Percentiles rank a stretch among this genome's conserved stretches.
Evolutionary conservation across 768 basidiomycete genomes (phyloP).

Genomic region (Gyrodon lividus): DNA sequence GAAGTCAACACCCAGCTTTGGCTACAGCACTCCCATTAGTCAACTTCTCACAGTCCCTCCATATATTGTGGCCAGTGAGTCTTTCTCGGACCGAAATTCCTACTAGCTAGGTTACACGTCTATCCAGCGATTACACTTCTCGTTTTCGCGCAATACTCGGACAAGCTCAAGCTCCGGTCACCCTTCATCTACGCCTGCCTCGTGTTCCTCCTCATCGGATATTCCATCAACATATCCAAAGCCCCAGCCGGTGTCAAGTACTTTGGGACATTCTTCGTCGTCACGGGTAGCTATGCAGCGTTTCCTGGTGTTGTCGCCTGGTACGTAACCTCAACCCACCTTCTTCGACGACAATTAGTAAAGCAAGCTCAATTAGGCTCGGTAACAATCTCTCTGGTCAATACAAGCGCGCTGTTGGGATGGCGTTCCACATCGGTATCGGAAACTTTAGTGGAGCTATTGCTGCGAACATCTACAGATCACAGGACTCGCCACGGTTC

Average conservation of each 20-base stretch:
- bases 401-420: slow-evolving; percentile 67
- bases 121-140: slow-evolving; percentile 51
- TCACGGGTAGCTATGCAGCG: slow-evolving; percentile 55
- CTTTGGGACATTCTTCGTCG: slow-evolving; percentile 69
- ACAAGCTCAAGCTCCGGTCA: slow-evolving; percentile 51
- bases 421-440: slow-evolving; percentile 52
- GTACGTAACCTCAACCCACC: slow-evolving; percentile 32
- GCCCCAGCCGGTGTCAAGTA: slow-evolving; percentile 58
- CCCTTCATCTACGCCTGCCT: slow-evolving; percentile 58
- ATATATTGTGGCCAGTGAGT: slow-evolving; percentile 60
- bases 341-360: not conserved
- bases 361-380: slow-evolving; percentile 45
- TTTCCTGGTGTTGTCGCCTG: slow-evolving; percentile 64
- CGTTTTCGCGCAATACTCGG: slow-evolving; percentile 56
- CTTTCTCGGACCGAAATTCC: not conserved
- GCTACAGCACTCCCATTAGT: slow-evolving; percentile 52
- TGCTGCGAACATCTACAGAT: slow-evolving; percentile 60
- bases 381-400: slow-evolving; percentile 58
- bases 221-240: slow-evolving; percentile 60
- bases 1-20: slow-evolving; percentile 44
- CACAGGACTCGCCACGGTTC: slow-evolving; percentile 59
- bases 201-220: slow-evolving; percentile 54
- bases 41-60: slow-evolving; percentile 71
- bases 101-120: not conserved
- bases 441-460: slow-evolving; percentile 68